These are phyloP conservation scores for Phlegmacium glaucopus DNA, from an alignment of 768 basidiomycete species.

Conservation along the genomic window DNA sequence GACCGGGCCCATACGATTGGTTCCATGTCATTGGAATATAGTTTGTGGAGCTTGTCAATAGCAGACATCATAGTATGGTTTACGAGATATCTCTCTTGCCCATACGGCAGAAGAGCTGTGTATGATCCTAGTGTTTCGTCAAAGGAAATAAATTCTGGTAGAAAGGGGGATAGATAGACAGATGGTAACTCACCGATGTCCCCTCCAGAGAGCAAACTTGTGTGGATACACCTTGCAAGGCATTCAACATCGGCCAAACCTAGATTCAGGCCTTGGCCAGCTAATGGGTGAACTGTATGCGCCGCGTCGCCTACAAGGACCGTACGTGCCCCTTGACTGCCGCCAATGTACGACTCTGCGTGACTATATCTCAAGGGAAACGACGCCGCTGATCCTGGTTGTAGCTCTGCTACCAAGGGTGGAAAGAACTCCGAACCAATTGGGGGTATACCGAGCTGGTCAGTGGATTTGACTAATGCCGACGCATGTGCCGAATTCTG, in stretches of 20 bases:
- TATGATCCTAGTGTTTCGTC: constrained; percentile 52
- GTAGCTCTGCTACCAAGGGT: constrained; percentile 69
- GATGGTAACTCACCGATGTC: constrained; percentile 67
- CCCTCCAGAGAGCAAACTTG: constrained; percentile 57
- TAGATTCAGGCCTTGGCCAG: constrained; percentile 93
- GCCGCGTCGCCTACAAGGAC: constrained; percentile 95
- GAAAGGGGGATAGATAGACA: neutral
- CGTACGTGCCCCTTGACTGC: constrained; percentile 61
- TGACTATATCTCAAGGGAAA: constrained; percentile 91
- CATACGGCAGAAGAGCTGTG: constrained; percentile 73
- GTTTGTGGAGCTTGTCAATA: constrained; percentile 86
- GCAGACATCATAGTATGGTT: constrained; percentile 86
- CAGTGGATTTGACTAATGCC: constrained; percentile 24
- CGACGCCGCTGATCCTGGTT: constrained; percentile 72
- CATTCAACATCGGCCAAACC: constrained; percentile 85
- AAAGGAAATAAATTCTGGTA: neutral
- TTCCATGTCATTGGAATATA: constrained; percentile 67
- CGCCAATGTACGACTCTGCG: constrained; percentile 82
- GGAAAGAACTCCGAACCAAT: constrained; percentile 63
- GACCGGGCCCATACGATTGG: constrained; percentile 86
- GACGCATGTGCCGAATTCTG: constrained; percentile 62
- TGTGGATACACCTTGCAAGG: constrained; percentile 62
- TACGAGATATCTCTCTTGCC: constrained; percentile 74
- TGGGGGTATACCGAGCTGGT: constrained; percentile 53
- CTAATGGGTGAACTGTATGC: constrained; percentile 91